A percentile compares a stretch with the other conserved stretches of the same genome.
phyloP scores from a whole-genome alignment of 345 rosid species.

The Populus ilicifolia region DNA sequence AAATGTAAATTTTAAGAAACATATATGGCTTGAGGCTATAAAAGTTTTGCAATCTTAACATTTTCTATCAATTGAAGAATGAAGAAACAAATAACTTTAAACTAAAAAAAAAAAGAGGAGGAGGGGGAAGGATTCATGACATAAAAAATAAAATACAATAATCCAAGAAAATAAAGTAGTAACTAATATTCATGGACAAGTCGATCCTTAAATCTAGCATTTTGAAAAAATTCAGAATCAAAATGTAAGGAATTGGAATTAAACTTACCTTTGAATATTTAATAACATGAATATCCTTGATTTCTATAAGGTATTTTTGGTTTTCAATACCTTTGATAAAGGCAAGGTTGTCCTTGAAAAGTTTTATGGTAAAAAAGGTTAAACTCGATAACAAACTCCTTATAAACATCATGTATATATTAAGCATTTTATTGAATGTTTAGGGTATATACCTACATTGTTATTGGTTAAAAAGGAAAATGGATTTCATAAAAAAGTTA shows the following conservation, averaged over 20 bases:
- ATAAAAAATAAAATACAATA: slow-evolving; percentile 64
- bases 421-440: slow-evolving; percentile 8
- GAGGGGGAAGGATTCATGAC: no score
- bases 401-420: slow-evolving; percentile 15
- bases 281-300: slow-evolving; percentile 50
- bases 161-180: slow-evolving; percentile 76
- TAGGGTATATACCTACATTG: background rate
- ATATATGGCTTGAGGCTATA: no score
- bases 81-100: no score
- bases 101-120: no score
- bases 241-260: slow-evolving; percentile 76
- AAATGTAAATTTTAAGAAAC: no score
- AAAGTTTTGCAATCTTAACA: no score
- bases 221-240: slow-evolving; percentile 48
- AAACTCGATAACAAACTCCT: slow-evolving; percentile 19
- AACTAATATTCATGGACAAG: slow-evolving; percentile 83
- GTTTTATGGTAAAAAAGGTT: slow-evolving; percentile 30
- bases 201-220: slow-evolving; percentile 55
- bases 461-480: background rate
- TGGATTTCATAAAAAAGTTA: no score
- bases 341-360: slow-evolving; percentile 36
- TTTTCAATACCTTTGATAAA: slow-evolving; percentile 25
- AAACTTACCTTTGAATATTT: slow-evolving; percentile 69
- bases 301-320: slow-evolving; percentile 55
- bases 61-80: no score